Base-by-base conservation (phyloP, 75 land plant genomes). In the Sequoiadendron giganteum region DNA sequence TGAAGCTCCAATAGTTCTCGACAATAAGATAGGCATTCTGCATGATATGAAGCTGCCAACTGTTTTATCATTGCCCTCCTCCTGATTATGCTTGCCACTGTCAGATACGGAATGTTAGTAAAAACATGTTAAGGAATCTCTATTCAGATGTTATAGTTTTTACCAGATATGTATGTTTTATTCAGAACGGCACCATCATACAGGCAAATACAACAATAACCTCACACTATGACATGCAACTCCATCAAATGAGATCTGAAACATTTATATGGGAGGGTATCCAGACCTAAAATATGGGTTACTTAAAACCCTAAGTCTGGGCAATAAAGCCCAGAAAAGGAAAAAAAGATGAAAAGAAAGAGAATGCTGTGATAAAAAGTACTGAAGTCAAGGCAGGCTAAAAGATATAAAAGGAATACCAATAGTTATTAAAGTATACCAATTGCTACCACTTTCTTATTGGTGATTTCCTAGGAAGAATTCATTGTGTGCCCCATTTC, bases 11-110 rank as follows among this genome's bases (percentile, higher is more conserved):
- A 75, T 85, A 96, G 93, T 82, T 96, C 91, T 79, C 92, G 92
- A 85, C 97, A 95, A 86, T 87, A 96, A 14, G 93, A 55, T 47
- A 93, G 95, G 89, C 96, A 96, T 87, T 95, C 94, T 28, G 95
- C 95, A 87, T 95, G 97, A 89, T 95, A 96, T 25, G 88, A 93
- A 83, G 97, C 95, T 76, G 97, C 95, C 83, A 96, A 77, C 16
- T 96, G 96, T 86, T 95, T 96, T 49, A 96, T 96, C 92, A 96
- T 89, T 4, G 94, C 95, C 92, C 93, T 96, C 89, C 97, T 93
- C 88, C 85, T 96, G 68, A 94, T 93, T 28, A 94, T 92, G n/a
- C 95, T 93, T 88, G 92, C 90, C 92, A 93, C 95, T 94, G 61
- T 85, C 40, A 85, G 39, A n/a, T 85, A 36, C 86, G 34, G 11